A percentile compares a stretch with the other conserved stretches of the same genome.
These are phyloP conservation scores for Vigna hirtella DNA, from an alignment of 306 rosid species.

Conservation along the genomic window DNA sequence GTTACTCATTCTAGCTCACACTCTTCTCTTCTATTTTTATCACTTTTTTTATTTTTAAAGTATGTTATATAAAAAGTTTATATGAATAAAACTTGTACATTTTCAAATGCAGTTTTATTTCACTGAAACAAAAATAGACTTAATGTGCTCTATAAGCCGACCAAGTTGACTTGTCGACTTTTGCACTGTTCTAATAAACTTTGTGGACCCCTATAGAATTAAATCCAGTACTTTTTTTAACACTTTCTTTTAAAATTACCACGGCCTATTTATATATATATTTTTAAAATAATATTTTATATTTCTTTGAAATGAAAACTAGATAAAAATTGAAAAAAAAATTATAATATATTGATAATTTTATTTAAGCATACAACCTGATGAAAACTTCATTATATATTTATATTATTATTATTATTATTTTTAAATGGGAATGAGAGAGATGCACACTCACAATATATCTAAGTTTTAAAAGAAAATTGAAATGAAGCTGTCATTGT, in stretches of 20 bases:
- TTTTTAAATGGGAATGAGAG: not conserved
- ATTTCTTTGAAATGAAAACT: not conserved
- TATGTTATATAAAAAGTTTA: not conserved
- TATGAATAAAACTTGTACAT: not conserved
- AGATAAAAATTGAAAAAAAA: no score
- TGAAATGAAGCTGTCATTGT: not conserved
- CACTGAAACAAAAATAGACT: not conserved
- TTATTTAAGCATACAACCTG: no score
- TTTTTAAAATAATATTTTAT: not conserved
- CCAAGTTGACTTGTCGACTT: conserved; percentile 23
- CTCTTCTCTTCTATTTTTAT: not conserved
- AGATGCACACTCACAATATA: not conserved
- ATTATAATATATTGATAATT: no score
- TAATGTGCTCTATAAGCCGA: not conserved
- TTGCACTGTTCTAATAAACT: not conserved
- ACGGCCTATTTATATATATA: not conserved
- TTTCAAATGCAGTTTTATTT: not conserved
- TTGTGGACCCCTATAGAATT: conserved; percentile 4
- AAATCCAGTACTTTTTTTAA: not conserved
- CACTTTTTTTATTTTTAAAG: not conserved
- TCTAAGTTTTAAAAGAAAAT: not conserved
- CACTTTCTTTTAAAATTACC: not conserved
- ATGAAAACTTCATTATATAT: no score
- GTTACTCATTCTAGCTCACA: not conserved
- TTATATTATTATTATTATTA: no score